Base-by-base conservation (phyloP, 495 filamentous ascomycete species). In the Neurospora sp. region DNA sequence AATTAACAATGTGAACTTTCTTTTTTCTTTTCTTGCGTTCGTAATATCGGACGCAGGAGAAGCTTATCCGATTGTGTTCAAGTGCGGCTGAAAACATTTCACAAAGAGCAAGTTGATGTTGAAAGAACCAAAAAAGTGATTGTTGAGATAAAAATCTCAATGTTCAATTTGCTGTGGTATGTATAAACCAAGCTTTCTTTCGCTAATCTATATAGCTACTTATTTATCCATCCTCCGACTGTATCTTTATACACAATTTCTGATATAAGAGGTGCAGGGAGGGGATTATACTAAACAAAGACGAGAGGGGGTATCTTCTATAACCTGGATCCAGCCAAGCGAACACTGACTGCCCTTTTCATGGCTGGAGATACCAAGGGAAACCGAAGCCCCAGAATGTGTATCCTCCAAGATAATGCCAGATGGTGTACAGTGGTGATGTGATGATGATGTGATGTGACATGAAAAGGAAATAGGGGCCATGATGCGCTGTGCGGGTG, bases 281-380 rank as follows among this genome's bases (percentile, higher is more conserved):
- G 54, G 54, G 54, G 54, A 66, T 66, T 84, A 82, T 35, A 72
- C 83, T 85, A 41, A 75, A 70, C 72, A 75, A 75, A 74, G 77
- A 76, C 54, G 54, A 66, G 54, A 78, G 78, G 82, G 83, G 82
- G 82, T 83, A 83, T 83, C 82, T 83, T 85, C 81, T 83, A 83
- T 81, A 66, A 82, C 78, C 80, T 82, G 83, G 83, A 80, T 77
- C 84, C 84, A 85, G 84, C 76, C 84, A 81, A 83, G 78, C 76
- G 74, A 76, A 74, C 75, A 73, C 73, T 75, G 77, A 77, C 76
- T 78, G 69, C 78, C 76, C 76, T 78, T 75, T 75, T 39, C 78
- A 80, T 74, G 73, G 74, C 75, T 71, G 23, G 31, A 41, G 39
- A 23, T 71, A 39, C 70, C 70, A 35, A 71, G 16, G 39, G 39